These are phyloP conservation scores for Paecilomyces niveus DNA, from an alignment of 2,329 filamentous ascomycete genomes.

Conservation along the genomic window DNA sequence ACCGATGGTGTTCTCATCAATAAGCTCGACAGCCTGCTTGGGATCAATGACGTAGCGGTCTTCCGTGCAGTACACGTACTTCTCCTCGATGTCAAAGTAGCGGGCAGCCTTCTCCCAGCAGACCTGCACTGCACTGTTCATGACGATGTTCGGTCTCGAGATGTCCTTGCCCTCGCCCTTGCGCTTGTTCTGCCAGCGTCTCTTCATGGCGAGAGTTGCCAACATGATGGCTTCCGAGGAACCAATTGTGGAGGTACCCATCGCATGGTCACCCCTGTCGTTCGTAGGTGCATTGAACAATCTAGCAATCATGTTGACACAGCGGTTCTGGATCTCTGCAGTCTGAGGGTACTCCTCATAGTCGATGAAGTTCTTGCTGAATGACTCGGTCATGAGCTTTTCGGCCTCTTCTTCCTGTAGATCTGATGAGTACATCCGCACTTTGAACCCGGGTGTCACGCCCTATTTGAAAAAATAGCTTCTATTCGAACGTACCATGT, in stretches of 20 bases:
- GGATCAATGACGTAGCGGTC: constrained; percentile 59
- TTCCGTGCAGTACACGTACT: constrained; percentile 59
- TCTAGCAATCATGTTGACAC: constrained; percentile 81
- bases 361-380: constrained; percentile 93
- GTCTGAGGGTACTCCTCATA: constrained; percentile 79
- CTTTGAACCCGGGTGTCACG: neutral
- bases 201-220: constrained; percentile 77
- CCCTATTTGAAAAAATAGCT: neutral
- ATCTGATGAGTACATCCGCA: neutral
- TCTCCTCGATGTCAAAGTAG: constrained; percentile 91
- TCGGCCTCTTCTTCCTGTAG: constrained; percentile 82
- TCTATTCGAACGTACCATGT: constrained; percentile 59
- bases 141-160: constrained; percentile 82
- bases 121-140: constrained; percentile 93
- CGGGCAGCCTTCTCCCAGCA: constrained; percentile 92
- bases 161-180: constrained; percentile 73
- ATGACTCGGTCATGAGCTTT: constrained; percentile 87
- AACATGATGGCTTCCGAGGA: constrained; percentile 64
- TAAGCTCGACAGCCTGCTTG: constrained; percentile 52
- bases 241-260: constrained; percentile 84
- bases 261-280: constrained; percentile 52
- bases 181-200: constrained; percentile 81
- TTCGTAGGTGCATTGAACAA: constrained; percentile 72
- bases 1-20: constrained; percentile 72
- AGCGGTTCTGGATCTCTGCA: constrained; percentile 84